Evolutionary conservation across 148 eudicot genomes (phyloP).

Genomic region (Silene latifolia): DNA sequence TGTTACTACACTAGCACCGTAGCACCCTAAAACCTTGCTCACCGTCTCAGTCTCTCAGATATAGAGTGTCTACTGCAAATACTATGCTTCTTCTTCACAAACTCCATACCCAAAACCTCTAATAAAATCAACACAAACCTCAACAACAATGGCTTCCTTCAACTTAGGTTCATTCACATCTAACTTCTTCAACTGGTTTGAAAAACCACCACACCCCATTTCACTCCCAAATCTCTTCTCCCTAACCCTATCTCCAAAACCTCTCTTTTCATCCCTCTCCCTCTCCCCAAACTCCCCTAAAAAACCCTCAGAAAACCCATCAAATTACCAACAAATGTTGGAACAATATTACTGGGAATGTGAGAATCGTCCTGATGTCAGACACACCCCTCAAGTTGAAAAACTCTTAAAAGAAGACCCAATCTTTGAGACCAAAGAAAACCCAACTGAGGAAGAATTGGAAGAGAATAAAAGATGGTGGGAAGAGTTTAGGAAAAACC

Average conservation of each 20-base stretch:
- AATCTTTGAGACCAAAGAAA: conserved; percentile 47
- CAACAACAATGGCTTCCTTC: conserved; percentile 47
- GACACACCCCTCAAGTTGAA: conserved; percentile 72
- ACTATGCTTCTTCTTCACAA: background rate
- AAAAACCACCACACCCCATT: conserved; percentile 50
- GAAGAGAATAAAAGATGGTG: conserved; percentile 70
- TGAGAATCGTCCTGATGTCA: conserved; percentile 60
- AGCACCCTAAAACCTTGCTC: too few relatives aligned
- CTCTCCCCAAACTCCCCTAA: conserved; percentile 26
- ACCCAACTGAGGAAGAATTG: conserved; percentile 52
- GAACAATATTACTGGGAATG: conserved; percentile 83
- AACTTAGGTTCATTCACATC: conserved; percentile 59
- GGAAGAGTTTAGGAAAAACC: conserved; percentile 55
- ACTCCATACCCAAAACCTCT: conserved; percentile 15
- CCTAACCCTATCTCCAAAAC: conserved; percentile 32
- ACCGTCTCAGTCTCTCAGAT: too few relatives aligned
- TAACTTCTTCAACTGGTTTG: conserved; percentile 47
- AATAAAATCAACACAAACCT: background rate
- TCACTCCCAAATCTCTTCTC: conserved; percentile 46
- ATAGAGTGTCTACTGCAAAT: background rate
- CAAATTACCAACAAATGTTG: conserved; percentile 55
- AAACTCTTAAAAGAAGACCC: conserved; percentile 55
- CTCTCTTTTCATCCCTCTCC: conserved; percentile 27
- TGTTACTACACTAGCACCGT: too few relatives aligned
- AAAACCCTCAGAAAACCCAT: conserved; percentile 38